Base-by-base conservation (phyloP, 2,329 filamentous ascomycete genomes). In the Colletotrichum sp. region DNA sequence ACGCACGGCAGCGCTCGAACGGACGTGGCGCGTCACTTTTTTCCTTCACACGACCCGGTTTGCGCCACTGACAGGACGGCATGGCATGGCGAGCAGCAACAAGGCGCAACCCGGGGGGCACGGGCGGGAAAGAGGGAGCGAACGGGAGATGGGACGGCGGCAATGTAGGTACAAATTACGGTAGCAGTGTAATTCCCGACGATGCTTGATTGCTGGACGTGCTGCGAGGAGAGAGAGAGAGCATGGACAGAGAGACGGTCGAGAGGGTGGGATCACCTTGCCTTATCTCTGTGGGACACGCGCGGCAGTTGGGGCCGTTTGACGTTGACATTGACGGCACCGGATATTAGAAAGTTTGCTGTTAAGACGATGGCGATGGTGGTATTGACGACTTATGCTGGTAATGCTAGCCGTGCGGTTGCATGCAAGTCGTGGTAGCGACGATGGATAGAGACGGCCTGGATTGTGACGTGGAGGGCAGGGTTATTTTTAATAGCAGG, bases 401-500 rank as follows among this genome's bases (percentile, higher is more conserved):
- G 36, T 15, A 34, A 21, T 26, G 28, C 26, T 1, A 12, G 38
- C 26, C 26, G 26, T n/a, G 30, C 24, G 24, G 36, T n/a, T 55
- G 43, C 32, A n/a, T 30, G 34, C n/a, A n/a, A 24, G 38, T 5
- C 30, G 24, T 55, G 10, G 43, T 43, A 64, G 66, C 58, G n/a
- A 65, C 5, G 30, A 71, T 66, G 61, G 72, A 66, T 66, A 75
- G 5, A 30, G 30, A 13, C 36, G 38, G 36, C 62, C 36, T 69
- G 72, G 16, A 26, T n/a, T 66, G 68, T 32, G 72, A 71, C 61
- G 72, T 74, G 68, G 68, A 26, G 36, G 28, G 24, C 24, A 12
- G 55, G 38, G 62, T 75, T 52, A 62, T 72, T 75, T 75, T 75
- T 73, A 73, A 55, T 8, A 32, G n/a, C 26, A 34, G 24, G 65